Conservation (phyloP, 768 basidiomycete genomes). For the Kwoniella europaea region DNA sequence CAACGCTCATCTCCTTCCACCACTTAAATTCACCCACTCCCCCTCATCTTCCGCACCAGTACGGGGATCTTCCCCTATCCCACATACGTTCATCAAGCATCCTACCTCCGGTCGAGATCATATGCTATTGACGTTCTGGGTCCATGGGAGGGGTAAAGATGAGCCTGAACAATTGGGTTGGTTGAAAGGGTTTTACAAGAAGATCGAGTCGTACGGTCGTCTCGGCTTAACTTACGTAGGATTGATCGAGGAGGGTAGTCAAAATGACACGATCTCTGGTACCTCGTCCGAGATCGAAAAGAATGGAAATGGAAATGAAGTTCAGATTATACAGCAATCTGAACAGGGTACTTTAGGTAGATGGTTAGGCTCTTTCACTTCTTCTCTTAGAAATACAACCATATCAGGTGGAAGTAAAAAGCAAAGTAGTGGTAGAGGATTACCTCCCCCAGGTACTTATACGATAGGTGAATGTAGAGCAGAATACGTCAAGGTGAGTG, state of each 20-base stretch:
- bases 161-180: conserved; percentile 49
- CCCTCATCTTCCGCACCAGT: conserved; percentile 49
- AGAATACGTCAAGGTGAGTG: conserved; percentile 56
- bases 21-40: conserved; percentile 57
- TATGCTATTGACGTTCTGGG: conserved; percentile 56
- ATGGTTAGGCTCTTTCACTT: conserved; percentile 42
- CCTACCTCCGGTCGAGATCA: conserved; percentile 54
- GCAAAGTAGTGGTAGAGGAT: conserved; percentile 27
- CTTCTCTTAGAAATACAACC: conserved; percentile 16
- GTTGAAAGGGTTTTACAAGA: conserved; percentile 28
- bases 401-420: not conserved
- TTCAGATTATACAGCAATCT: not conserved
- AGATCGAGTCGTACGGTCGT: conserved; percentile 27
- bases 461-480: conserved; percentile 54
- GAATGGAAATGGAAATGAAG: not conserved
- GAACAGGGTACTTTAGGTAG: conserved; percentile 16
- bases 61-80: conserved; percentile 49
- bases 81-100: conserved; percentile 47
- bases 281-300: not conserved
- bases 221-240: conserved; percentile 21
- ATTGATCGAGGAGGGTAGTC: conserved; percentile 12
- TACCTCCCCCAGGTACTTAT: conserved; percentile 56
- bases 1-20: conserved; percentile 54
- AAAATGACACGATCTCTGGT: not conserved
- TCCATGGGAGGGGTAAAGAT: conserved; percentile 53